phyloP scores from a whole-genome alignment of 768 basidiomycete species.

The Lepiota brunneoincarnata region DNA sequence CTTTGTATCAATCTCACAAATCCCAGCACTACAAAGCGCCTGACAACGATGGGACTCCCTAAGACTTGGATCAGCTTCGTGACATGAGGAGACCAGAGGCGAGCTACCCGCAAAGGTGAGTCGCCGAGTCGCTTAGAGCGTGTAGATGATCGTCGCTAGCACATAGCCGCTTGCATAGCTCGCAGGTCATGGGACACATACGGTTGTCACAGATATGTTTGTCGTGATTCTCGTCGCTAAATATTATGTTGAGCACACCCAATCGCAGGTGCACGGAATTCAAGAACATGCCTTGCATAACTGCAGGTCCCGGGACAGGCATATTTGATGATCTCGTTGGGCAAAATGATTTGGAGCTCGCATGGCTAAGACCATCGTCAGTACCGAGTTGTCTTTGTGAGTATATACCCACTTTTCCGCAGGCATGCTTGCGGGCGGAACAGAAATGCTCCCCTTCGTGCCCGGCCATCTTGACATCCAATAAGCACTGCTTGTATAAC shows the following conservation, averaged over 20 bases:
- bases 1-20: constrained; percentile 56
- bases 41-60: constrained; percentile 54
- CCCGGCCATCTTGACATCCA: constrained; percentile 36
- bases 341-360: constrained; percentile 22
- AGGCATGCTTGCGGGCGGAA: constrained; percentile 50
- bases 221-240: constrained; percentile 42
- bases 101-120: constrained; percentile 58
- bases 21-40: constrained; percentile 43
- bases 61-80: background rate
- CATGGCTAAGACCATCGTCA: constrained; percentile 36
- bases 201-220: constrained; percentile 49
- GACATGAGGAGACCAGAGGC: no score
- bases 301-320: constrained; percentile 41
- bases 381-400: constrained; percentile 1
- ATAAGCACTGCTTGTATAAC: background rate
- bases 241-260: background rate
- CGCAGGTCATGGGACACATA: constrained; percentile 52
- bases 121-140: constrained; percentile 32
- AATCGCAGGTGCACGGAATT: background rate
- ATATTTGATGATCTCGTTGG: constrained; percentile 27
- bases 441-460: constrained; percentile 54
- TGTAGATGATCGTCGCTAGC: constrained; percentile 50
- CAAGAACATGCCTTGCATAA: constrained; percentile 34
- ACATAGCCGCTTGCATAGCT: constrained; percentile 56
- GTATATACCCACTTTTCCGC: constrained; percentile 42